Evolutionary conservation across 73 alveolate genomes (phyloP).

Genomic region (Paramecium caudatum): DNA sequence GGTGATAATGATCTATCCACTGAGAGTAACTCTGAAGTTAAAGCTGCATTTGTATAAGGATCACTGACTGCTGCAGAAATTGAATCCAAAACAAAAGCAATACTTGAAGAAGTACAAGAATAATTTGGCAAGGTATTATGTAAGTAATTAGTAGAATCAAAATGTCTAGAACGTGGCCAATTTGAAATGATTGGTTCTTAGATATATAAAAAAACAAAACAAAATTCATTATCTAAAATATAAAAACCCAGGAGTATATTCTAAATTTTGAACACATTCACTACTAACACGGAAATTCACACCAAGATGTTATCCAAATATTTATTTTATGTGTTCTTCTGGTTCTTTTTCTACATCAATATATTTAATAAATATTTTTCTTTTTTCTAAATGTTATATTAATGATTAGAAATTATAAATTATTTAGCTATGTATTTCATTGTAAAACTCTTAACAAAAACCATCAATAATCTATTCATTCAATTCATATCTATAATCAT

Average conservation of each 20-base stretch:
- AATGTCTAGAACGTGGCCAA: constrained; percentile 5
- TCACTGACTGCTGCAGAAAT: not conserved
- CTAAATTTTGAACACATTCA: not conserved
- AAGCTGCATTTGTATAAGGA: constrained; percentile 20
- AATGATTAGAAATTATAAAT: not conserved
- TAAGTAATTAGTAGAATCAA: not conserved
- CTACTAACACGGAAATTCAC: not conserved
- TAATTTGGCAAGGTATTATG: not conserved
- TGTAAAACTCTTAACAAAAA: constrained; percentile 13
- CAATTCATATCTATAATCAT: not conserved
- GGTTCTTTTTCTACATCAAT: not conserved
- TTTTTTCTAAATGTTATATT: not conserved
- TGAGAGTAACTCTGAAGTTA: constrained; percentile 2
- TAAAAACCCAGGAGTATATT: constrained; percentile 4
- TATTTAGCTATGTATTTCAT: constrained; percentile 12
- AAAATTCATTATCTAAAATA: constrained; percentile 8
- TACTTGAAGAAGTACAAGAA: not conserved
- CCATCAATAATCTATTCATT: constrained; percentile 33
- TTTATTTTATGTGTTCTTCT: not conserved
- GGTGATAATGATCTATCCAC: constrained; percentile 7
- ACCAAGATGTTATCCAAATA: not conserved
- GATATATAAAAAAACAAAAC: too few species aligned
- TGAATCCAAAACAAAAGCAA: not conserved
- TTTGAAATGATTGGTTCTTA: constrained; percentile 59
- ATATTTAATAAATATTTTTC: not conserved